A percentile compares a stretch with the other conserved stretches of the same genome.
Evolutionary conservation across 768 basidiomycete species (phyloP).

Genomic region (Trametes punicea): DNA sequence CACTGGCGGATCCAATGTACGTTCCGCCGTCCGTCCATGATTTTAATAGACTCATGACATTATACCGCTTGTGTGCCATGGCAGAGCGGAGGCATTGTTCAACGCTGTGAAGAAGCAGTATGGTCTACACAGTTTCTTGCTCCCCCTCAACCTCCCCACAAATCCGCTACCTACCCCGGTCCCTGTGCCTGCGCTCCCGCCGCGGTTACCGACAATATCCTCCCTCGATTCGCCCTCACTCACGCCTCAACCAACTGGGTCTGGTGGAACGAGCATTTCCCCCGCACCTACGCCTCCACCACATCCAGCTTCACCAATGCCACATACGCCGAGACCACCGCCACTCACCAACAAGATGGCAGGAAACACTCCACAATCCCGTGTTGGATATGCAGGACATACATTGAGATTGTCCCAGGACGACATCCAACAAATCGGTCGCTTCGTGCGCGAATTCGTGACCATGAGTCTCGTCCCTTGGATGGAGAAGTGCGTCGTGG

Average conservation of each 20-base stretch:
- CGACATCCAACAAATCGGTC: slow-evolving; percentile 72
- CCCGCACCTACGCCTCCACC: slow-evolving; percentile 13
- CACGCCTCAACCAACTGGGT: slow-evolving; percentile 19
- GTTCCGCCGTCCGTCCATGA: slow-evolving; percentile 29
- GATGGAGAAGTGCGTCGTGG: slow-evolving; percentile 93
- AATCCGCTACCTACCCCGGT: slow-evolving; percentile 60
- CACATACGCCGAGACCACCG: slow-evolving; percentile 13
- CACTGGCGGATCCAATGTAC: slow-evolving; percentile 77
- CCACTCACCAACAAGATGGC: slow-evolving; percentile 3
- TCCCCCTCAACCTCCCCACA: slow-evolving; percentile 58
- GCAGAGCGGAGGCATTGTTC: slow-evolving; percentile 71
- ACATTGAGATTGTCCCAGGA: slow-evolving; percentile 55
- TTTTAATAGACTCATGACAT: slow-evolving; percentile 1
- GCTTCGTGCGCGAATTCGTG: slow-evolving; percentile 84
- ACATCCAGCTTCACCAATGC: slow-evolving; percentile 22
- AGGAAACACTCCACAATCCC: not conserved
- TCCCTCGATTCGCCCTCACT: slow-evolving; percentile 33
- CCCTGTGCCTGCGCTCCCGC: slow-evolving; percentile 61
- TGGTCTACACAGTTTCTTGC: slow-evolving; percentile 72
- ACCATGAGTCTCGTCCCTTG: slow-evolving; percentile 89
- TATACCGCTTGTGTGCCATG: not conserved
- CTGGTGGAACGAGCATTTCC: not conserved
- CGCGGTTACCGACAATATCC: slow-evolving; percentile 58
- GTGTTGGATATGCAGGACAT: slow-evolving; percentile 18
- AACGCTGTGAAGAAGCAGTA: slow-evolving; percentile 88